Conservation (phyloP, 1,139 yeast genomes). For the Suhomyces panamericanus region DNA sequence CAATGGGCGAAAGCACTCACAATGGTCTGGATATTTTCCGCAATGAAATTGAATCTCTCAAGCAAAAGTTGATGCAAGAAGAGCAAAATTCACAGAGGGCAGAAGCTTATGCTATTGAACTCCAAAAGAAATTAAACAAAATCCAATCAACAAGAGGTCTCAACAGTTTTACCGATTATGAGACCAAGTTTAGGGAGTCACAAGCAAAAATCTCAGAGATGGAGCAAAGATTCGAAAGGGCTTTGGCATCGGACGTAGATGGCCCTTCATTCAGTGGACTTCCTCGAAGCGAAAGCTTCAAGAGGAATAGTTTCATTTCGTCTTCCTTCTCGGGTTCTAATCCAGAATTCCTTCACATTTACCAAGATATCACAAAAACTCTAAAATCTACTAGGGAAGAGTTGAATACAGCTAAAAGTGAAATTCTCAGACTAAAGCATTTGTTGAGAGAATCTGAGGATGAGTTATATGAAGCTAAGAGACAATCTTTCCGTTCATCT, state of each 20-base stretch:
- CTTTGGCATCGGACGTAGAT: conserved; percentile 21
- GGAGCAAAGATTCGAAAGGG: conserved; percentile 32
- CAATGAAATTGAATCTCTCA: conserved; percentile 40
- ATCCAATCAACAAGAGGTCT: conserved; percentile 45
- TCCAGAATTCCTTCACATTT: conserved; percentile 51
- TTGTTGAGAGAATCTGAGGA: conserved; percentile 50
- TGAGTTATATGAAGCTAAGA: conserved; percentile 43
- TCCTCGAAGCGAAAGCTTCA: conserved; percentile 38
- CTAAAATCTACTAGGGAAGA: conserved; percentile 52
- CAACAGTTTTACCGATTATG: conserved; percentile 36
- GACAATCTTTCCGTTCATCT: conserved; percentile 35
- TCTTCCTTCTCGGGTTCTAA: conserved; percentile 29
- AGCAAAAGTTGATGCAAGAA: conserved; percentile 40
- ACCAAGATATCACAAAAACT: conserved; percentile 56
- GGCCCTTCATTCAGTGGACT: conserved; percentile 12
- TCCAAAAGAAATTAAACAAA: conserved; percentile 47
- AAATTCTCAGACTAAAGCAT: conserved; percentile 52
- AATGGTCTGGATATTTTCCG: conserved; percentile 25
- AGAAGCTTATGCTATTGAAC: conserved; percentile 47
- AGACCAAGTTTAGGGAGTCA: conserved; percentile 39
- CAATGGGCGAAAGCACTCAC: conserved; percentile 34
- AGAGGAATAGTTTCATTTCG: conserved; percentile 34
- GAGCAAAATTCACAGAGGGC: conserved; percentile 46
- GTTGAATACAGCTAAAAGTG: conserved; percentile 49
- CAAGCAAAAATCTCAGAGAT: conserved; percentile 37